Evolutionary conservation across 148 eudicot species (phyloP).

Genomic region (Chenopodium formosanum): DNA sequence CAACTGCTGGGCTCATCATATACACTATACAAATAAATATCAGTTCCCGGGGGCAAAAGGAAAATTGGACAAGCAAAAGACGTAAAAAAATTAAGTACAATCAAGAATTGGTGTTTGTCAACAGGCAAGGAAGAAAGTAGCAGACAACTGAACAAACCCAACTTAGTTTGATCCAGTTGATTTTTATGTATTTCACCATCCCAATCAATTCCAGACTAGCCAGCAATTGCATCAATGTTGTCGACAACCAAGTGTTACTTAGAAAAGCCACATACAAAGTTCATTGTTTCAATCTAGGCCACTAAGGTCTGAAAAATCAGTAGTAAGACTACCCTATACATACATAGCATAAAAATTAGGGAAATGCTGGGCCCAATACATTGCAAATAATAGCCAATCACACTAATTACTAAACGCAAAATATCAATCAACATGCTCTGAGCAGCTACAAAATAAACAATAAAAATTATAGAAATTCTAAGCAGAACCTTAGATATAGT

Average conservation of each 20-base stretch:
- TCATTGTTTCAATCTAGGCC: background rate
- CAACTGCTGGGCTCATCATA: background rate
- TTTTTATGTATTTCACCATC: background rate
- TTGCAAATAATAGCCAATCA: background rate
- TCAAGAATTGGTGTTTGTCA: background rate
- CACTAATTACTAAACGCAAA: background rate
- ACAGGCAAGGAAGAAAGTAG: background rate
- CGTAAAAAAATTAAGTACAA: no score
- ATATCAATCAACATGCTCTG: background rate
- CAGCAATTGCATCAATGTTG: background rate
- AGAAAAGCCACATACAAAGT: background rate
- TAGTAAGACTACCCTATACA: no score
- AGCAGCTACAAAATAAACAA: background rate
- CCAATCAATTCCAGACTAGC: no score
- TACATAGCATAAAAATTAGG: no score
- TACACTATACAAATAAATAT: background rate
- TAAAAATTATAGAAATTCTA: background rate
- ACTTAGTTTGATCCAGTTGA: background rate
- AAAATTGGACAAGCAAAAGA: background rate
- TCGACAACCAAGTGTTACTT: background rate
- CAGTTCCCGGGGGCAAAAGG: background rate
- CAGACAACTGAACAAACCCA: background rate
- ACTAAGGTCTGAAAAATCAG: background rate
- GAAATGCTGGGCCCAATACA: background rate
- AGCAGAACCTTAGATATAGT: conserved; percentile 61